phyloP scores from a whole-genome alignment of 352 stramenopile genomes.

The Pythium volutum region DNA sequence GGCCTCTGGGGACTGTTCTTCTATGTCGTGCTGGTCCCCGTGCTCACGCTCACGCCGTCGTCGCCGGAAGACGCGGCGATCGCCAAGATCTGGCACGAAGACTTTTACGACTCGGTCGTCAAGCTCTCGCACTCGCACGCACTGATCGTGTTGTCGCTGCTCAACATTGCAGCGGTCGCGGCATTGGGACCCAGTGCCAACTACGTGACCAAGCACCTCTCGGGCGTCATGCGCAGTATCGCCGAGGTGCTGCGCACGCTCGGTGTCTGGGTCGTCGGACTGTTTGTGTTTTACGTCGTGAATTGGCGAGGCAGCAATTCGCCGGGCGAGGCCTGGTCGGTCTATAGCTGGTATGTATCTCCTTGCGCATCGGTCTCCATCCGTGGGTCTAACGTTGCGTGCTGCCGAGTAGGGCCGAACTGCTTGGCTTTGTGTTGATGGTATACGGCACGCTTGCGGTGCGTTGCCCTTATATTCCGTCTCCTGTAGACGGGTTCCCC shows the following conservation, averaged over 20 bases:
- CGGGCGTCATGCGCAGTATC: conserved; percentile 76
- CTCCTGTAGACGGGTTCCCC: not conserved
- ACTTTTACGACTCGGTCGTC: conserved; percentile 74
- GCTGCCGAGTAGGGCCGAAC: conserved; percentile 41
- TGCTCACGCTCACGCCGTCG: conserved; percentile 57
- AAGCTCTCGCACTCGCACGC: conserved; percentile 65
- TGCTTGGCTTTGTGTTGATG: conserved; percentile 70
- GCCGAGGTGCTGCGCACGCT: conserved; percentile 72
- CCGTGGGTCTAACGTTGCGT: not conserved
- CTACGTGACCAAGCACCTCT: conserved; percentile 84
- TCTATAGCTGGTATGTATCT: conserved; percentile 54
- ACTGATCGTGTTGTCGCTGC: conserved; percentile 46
- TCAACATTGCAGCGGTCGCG: conserved; percentile 62
- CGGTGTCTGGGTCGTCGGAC: conserved; percentile 62
- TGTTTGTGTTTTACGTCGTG: conserved; percentile 76
- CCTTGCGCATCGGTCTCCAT: no score
- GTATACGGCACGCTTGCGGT: conserved; percentile 73
- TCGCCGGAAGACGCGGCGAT: conserved; percentile 33
- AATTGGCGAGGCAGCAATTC: conserved; percentile 53
- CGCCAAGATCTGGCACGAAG: conserved; percentile 74
- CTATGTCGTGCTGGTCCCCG: conserved; percentile 57
- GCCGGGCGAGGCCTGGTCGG: conserved; percentile 64
- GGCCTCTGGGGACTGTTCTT: conserved; percentile 83
- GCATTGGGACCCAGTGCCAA: conserved; percentile 67
- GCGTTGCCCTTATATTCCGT: conserved; percentile 17